These are phyloP conservation scores for Schizophyllum amplum DNA, from an alignment of 1,284 basidiomycete genomes.

Conservation along the genomic window DNA sequence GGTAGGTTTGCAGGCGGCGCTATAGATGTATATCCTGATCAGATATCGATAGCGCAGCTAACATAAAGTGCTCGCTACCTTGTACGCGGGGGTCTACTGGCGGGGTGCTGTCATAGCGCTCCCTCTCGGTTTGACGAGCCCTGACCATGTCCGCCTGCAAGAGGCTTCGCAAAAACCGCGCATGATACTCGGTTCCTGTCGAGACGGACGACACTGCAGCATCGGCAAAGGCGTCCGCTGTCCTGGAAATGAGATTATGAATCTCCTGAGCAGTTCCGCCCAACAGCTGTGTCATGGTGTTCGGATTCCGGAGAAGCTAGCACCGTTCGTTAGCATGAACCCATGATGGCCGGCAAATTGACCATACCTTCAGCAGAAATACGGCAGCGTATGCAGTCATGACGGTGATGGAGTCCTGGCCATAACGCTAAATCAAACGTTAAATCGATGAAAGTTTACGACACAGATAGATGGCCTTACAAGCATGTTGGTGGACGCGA, in stretches of 20 bases:
- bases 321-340: slow-evolving; percentile 7
- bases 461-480: slow-evolving; percentile 31
- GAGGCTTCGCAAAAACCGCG: slow-evolving; percentile 66
- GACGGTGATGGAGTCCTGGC: slow-evolving; percentile 72
- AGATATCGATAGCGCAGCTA: no score
- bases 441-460: slow-evolving; percentile 1
- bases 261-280: slow-evolving; percentile 54
- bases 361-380: slow-evolving; percentile 61
- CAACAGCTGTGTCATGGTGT: slow-evolving; percentile 43
- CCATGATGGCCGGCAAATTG: slow-evolving; percentile 4
- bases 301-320: slow-evolving; percentile 59
- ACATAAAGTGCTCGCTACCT: slow-evolving; percentile 27
- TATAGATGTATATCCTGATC: no score
- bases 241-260: slow-evolving; percentile 51
- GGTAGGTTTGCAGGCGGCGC: no score
- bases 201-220: slow-evolving; percentile 53
- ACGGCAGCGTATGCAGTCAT: slow-evolving; percentile 82
- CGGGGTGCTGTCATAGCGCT: slow-evolving; percentile 28
- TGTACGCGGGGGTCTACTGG: slow-evolving; percentile 43
- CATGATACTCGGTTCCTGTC: slow-evolving; percentile 58
- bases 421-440: slow-evolving; percentile 49
- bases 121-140: slow-evolving; percentile 34
- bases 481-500: slow-evolving; percentile 65
- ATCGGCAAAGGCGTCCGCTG: slow-evolving; percentile 68
- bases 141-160: slow-evolving; percentile 56